phyloP scores from a whole-genome alignment of 1,284 basidiomycete species.

The Irpex lacteus region DNA sequence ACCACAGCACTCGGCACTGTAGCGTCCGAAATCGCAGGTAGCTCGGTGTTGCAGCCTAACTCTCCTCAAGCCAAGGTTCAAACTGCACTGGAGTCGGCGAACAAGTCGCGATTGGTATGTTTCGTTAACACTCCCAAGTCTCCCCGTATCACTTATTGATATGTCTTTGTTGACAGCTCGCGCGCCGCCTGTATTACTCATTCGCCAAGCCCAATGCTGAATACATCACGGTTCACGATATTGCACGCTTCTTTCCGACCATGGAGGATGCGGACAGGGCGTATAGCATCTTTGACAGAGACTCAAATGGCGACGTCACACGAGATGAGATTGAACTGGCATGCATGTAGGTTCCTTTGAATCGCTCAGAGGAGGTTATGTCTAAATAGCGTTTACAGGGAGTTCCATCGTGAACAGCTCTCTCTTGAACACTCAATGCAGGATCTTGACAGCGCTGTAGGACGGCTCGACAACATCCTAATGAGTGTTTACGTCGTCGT shows the following conservation, averaged over 20 bases:
- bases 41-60: constrained; percentile 84
- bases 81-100: constrained; percentile 74
- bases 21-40: constrained; percentile 69
- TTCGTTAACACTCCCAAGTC: not conserved
- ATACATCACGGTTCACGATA: constrained; percentile 65
- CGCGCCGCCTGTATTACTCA: constrained; percentile 85
- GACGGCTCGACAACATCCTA: constrained; percentile 73
- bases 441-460: constrained; percentile 88
- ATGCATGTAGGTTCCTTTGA: constrained; percentile 47
- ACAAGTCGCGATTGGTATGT: constrained; percentile 76
- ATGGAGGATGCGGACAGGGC: constrained; percentile 63
- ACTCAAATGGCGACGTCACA: constrained; percentile 77
- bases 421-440: constrained; percentile 87
- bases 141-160: not conserved
- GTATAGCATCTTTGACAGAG: constrained; percentile 82
- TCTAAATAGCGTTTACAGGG: constrained; percentile 34
- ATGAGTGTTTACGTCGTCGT: constrained; percentile 69
- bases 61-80: constrained; percentile 83
- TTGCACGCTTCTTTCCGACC: constrained; percentile 70
- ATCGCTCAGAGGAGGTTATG: too few species aligned
- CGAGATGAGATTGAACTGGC: constrained; percentile 79
- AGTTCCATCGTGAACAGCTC: constrained; percentile 83
- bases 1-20: constrained; percentile 82
- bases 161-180: constrained; percentile 46
- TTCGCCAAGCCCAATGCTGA: constrained; percentile 68